Conservation (phyloP, 129 eudicot genomes). For the Pulicaria dysenterica region DNA sequence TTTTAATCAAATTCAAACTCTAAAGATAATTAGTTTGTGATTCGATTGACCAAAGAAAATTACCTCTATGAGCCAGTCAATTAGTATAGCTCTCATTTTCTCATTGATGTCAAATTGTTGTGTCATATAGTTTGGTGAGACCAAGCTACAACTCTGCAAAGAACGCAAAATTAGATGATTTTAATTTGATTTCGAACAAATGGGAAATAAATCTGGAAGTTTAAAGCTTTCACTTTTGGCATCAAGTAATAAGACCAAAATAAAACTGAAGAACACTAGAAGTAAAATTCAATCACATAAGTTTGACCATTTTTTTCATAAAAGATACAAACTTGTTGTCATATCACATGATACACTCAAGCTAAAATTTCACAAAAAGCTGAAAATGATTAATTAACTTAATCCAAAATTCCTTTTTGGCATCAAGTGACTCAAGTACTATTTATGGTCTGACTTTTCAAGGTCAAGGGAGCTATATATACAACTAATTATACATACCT, state of each 20-base stretch:
- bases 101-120: conserved; percentile 77
- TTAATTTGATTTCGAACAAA: conserved; percentile 3
- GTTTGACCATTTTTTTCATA: no score
- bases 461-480: not conserved
- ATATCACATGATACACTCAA: not conserved
- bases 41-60: not conserved
- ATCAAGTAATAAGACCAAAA: no score
- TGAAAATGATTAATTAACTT: no score
- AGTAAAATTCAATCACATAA: no score
- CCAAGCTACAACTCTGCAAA: conserved; percentile 65
- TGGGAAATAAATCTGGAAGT: no score
- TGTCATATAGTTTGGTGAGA: conserved; percentile 64
- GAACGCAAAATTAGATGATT: not conserved
- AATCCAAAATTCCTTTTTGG: conserved; percentile 6
- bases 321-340: not conserved
- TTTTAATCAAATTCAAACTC: not conserved
- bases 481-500: conserved; percentile 62
- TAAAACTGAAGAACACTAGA: no score
- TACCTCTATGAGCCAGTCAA: conserved; percentile 97
- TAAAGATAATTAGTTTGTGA: not conserved
- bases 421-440: conserved; percentile 15
- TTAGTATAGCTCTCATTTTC: conserved; percentile 79
- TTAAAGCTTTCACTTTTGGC: no score
- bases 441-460: not conserved
- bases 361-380: not conserved